phyloP scores from a whole-genome alignment of 495 filamentous ascomycete species.

The Hypoxylon subgilvum region DNA sequence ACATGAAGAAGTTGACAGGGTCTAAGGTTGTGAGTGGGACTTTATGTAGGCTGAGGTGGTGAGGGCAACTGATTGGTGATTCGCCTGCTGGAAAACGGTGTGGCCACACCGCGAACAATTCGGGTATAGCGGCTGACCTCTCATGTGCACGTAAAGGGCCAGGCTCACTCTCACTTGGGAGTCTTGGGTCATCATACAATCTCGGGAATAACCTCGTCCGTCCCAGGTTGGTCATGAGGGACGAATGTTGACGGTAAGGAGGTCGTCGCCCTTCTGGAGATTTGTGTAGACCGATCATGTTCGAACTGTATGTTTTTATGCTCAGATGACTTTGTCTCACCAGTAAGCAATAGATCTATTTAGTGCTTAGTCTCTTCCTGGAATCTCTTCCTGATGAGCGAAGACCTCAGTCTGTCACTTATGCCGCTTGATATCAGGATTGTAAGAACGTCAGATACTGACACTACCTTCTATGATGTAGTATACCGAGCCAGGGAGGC shows the following conservation, averaged over 20 bases:
- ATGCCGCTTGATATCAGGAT: background rate
- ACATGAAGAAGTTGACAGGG: constrained; percentile 8
- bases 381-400: constrained; percentile 4
- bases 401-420: background rate
- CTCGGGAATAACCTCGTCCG: constrained; percentile 34
- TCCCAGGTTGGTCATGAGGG: constrained; percentile 12
- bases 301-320: constrained; percentile 1
- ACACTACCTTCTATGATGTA: too few relatives aligned
- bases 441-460: too few relatives aligned
- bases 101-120: constrained; percentile 31
- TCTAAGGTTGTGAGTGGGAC: constrained; percentile 11
- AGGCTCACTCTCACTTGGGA: constrained; percentile 22
- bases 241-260: constrained; percentile 4
- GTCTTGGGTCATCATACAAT: constrained; percentile 16
- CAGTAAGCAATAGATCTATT: constrained; percentile 9
- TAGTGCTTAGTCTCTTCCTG: constrained; percentile 35
- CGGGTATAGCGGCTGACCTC: constrained; percentile 22
- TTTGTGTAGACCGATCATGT: background rate
- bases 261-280: background rate
- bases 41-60: constrained; percentile 16
- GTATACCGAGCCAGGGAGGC: too few relatives aligned
- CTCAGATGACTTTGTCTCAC: constrained; percentile 25
- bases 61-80: constrained; percentile 21
- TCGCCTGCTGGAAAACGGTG: constrained; percentile 18
- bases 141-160: constrained; percentile 5